These are phyloP conservation scores for Cercospora nicotianae DNA, from an alignment of 2,329 filamentous ascomycete genomes.

Conservation along the genomic window DNA sequence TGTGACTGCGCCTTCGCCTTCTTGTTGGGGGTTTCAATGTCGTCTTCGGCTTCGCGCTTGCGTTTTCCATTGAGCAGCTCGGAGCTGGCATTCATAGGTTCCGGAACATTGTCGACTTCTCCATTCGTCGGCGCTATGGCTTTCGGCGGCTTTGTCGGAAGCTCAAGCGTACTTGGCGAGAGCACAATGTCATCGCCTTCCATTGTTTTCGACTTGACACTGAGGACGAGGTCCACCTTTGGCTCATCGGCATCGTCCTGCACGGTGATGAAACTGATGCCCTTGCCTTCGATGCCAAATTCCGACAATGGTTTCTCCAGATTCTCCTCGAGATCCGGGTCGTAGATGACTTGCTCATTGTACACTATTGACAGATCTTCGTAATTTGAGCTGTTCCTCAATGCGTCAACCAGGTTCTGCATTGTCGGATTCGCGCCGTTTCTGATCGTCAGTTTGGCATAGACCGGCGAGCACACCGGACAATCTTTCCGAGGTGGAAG, in stretches of 20 bases:
- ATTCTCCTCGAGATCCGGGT: slow-evolving; percentile 85
- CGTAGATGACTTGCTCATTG: slow-evolving; percentile 77
- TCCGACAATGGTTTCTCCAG: slow-evolving; percentile 75
- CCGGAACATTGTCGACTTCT: slow-evolving; percentile 12
- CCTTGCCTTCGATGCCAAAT: slow-evolving; percentile 63
- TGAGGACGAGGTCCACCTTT: slow-evolving; percentile 76
- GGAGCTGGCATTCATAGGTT: slow-evolving; percentile 6
- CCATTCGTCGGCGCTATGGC: slow-evolving; percentile 19
- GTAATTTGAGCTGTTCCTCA: slow-evolving; percentile 71
- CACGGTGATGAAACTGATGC: slow-evolving; percentile 76
- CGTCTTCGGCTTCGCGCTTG: slow-evolving; percentile 34
- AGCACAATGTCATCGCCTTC: slow-evolving; percentile 23
- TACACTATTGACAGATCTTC: slow-evolving; percentile 70
- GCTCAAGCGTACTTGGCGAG: slow-evolving; percentile 20
- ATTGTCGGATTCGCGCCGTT: slow-evolving; percentile 67
- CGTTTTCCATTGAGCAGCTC: slow-evolving; percentile 25
- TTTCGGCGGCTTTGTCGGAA: slow-evolving; percentile 29
- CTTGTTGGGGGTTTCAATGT: slow-evolving; percentile 24
- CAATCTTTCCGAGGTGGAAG: slow-evolving; percentile 75
- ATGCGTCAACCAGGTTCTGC: slow-evolving; percentile 73
- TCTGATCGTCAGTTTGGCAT: slow-evolving; percentile 29
- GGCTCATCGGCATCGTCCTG: slow-evolving; percentile 80
- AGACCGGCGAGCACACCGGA: slow-evolving; percentile 63
- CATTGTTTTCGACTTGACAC: slow-evolving; percentile 19
- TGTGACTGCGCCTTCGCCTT: slow-evolving; percentile 31